Conservation (phyloP, 129 eudicot species). For the Flaveria linearis region DNA sequence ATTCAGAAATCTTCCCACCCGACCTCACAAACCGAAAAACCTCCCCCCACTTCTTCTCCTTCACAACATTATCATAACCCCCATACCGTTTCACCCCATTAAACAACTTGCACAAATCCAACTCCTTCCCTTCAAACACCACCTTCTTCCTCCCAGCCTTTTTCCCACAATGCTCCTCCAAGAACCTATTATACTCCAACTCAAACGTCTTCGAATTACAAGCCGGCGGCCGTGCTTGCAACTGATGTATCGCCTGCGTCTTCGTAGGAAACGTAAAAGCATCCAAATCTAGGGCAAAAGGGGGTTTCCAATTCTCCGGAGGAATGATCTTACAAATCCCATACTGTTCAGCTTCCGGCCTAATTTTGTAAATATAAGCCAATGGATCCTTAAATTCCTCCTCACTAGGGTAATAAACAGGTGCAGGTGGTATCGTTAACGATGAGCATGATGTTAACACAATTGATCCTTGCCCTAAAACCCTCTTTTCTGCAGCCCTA, state of each 20-base stretch:
- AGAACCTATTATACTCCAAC: conserved; percentile 79
- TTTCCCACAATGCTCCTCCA: conserved; percentile 77
- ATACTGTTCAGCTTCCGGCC: conserved; percentile 81
- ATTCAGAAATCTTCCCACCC: conserved; percentile 64
- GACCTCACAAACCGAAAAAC: conserved; percentile 79
- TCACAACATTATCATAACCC: conserved; percentile 82
- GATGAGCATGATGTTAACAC: conserved; percentile 43
- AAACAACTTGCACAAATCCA: conserved; percentile 87
- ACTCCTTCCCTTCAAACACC: conserved; percentile 87
- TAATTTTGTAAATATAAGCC: conserved; percentile 72
- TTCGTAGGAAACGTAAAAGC: conserved; percentile 73
- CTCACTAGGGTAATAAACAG: conserved; percentile 82
- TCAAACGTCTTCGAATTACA: conserved; percentile 86
- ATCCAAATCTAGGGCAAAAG: conserved; percentile 79
- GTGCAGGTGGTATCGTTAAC: conserved; percentile 64
- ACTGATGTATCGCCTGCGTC: conserved; percentile 87
- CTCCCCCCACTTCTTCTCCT: conserved; percentile 93
- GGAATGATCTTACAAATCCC: conserved; percentile 97
- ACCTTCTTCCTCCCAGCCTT: conserved; percentile 73
- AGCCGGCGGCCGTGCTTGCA: conserved; percentile 76
- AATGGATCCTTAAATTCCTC: conserved; percentile 93
- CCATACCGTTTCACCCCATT: conserved; percentile 89
- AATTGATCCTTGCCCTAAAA: conserved; percentile 58
- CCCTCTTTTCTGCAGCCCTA: conserved; percentile 88
- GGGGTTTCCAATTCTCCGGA: conserved; percentile 88